phyloP scores from a whole-genome alignment of 352 stramenopile species.

The Pythium biforme region DNA sequence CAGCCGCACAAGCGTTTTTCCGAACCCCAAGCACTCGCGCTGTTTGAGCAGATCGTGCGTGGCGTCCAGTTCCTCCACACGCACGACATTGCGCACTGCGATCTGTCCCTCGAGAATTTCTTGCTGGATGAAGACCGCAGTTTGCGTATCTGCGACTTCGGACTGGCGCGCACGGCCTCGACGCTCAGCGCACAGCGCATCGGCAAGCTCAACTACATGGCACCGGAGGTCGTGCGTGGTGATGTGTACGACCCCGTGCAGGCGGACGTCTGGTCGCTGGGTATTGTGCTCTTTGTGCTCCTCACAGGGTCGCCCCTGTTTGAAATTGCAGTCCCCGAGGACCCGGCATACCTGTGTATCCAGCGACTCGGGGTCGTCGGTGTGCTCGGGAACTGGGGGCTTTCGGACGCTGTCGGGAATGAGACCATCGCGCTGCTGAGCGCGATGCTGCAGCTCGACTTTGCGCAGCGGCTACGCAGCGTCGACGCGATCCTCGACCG shows the following conservation, averaged over 20 bases:
- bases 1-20: conserved; percentile 7
- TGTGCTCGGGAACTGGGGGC: conserved; percentile 12
- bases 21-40: conserved; percentile 1
- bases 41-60: conserved; percentile 7
- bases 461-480: background rate
- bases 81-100: conserved; percentile 21
- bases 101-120: conserved; percentile 25
- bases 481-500: conserved; percentile 1
- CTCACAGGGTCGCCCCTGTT: conserved; percentile 58
- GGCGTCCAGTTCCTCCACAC: conserved; percentile 21
- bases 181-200: conserved; percentile 4
- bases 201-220: conserved; percentile 32
- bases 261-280: conserved; percentile 61
- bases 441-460: conserved; percentile 12
- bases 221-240: conserved; percentile 22
- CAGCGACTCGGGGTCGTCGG: conserved; percentile 1
- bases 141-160: conserved; percentile 31
- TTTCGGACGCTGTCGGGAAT: background rate
- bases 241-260: conserved; percentile 21
- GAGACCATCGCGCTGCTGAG: conserved; percentile 12
- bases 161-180: conserved; percentile 6
- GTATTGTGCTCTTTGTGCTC: conserved; percentile 68
- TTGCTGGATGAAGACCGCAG: conserved; percentile 4
- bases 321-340: background rate
- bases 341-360: conserved; percentile 4